These are phyloP conservation scores for Quambalaria eucalypti DNA, from an alignment of 1,284 basidiomycete genomes.

Conservation along the genomic window DNA sequence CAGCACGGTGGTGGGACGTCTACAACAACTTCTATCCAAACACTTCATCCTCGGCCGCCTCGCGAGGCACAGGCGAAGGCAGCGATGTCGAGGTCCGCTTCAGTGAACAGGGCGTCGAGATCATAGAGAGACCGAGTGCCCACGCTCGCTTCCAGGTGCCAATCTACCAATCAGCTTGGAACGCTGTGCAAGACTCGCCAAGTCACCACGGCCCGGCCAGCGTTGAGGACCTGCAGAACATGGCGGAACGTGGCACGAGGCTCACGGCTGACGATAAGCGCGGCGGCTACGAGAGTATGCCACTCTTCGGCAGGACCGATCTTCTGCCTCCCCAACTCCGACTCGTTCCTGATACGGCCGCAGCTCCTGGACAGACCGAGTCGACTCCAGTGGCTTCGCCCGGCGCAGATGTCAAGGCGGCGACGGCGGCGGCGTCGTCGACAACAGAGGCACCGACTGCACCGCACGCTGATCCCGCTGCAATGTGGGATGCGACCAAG, in stretches of 20 bases:
- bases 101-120: constrained; percentile 35
- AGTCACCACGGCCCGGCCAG: too few relatives aligned
- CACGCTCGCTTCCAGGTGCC: constrained; percentile 56
- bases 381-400: constrained; percentile 37
- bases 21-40: constrained; percentile 76
- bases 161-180: constrained; percentile 67
- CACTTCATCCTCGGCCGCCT: constrained; percentile 33
- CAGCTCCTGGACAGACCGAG: neutral
- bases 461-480: too few relatives aligned
- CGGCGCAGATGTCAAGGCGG: too few relatives aligned
- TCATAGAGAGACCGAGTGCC: constrained; percentile 46
- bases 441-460: too few relatives aligned
- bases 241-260: constrained; percentile 19
- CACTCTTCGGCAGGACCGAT: constrained; percentile 74
- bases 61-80: constrained; percentile 8
- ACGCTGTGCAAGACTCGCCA: too few relatives aligned
- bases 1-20: constrained; percentile 77
- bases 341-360: constrained; percentile 1
- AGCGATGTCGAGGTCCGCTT: constrained; percentile 28
- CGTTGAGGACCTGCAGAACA: too few relatives aligned
- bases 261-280: too few relatives aligned
- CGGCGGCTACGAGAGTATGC: constrained; percentile 69
- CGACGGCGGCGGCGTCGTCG: too few relatives aligned
- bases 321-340: constrained; percentile 60
- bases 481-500: constrained; percentile 52